A percentile compares a stretch with the other conserved stretches of the same genome.
Evolutionary conservation across 2,329 filamentous ascomycete genomes (phyloP).

Genomic region (Aspergillus ruber): DNA sequence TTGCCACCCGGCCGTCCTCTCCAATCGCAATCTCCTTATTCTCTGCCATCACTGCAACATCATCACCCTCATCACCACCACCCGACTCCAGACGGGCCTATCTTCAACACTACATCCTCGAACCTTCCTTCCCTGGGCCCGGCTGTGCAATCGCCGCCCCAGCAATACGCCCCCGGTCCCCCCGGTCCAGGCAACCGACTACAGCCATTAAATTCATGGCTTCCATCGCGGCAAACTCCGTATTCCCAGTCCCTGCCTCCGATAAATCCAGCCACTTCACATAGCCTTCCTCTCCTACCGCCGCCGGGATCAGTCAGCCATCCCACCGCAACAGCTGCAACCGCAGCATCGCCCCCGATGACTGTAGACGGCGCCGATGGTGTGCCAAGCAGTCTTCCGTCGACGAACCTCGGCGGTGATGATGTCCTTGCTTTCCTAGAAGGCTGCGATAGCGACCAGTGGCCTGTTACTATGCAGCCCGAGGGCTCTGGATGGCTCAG

Average conservation of each 20-base stretch:
- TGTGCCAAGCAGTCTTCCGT: conserved; percentile 18
- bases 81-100: conserved; percentile 16
- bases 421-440: conserved; percentile 34
- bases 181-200: conserved; percentile 23
- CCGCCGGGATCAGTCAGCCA: conserved; percentile 27
- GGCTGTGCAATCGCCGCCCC: conserved; percentile 15
- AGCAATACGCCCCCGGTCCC: conserved; percentile 21
- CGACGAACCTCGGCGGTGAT: conserved; percentile 31
- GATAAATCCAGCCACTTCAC: conserved; percentile 27
- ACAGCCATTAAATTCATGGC: conserved; percentile 36
- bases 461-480: conserved; percentile 19
- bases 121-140: conserved; percentile 27
- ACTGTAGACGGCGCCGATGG: conserved; percentile 23
- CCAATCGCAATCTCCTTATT: conserved; percentile 29
- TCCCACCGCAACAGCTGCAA: conserved; percentile 3
- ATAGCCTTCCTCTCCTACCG: conserved; percentile 30
- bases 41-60: conserved; percentile 30
- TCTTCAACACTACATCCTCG: conserved; percentile 25
- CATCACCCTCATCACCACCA: conserved; percentile 8
- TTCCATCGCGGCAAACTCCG: conserved; percentile 24
- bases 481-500: conserved; percentile 33
- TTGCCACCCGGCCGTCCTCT: conserved; percentile 27
- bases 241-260: conserved; percentile 35
- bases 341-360: conserved; percentile 22
- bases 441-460: conserved; percentile 27